A percentile compares a stretch with the other conserved stretches of the same genome.
Conservation (phyloP, 2,329 filamentous ascomycete species). For the Penicillium corylophilum region DNA sequence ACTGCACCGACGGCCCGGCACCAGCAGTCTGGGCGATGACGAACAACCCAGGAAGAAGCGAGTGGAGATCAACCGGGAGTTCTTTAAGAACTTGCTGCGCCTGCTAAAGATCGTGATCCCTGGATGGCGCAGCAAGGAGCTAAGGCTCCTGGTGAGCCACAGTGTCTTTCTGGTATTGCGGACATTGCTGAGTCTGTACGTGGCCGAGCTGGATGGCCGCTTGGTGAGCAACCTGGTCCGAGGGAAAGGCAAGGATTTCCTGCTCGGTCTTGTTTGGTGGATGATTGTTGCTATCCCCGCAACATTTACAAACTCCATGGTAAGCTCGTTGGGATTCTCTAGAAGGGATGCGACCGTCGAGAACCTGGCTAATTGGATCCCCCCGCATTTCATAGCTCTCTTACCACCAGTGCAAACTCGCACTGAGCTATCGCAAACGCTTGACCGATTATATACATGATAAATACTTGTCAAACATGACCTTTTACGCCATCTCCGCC, state of each 20-base stretch:
- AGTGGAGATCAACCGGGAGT: conserved; percentile 88
- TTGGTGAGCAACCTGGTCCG: conserved; percentile 90
- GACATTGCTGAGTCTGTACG: conserved; percentile 90
- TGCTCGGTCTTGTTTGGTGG: conserved; percentile 92
- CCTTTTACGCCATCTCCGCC: conserved; percentile 93
- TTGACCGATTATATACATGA: conserved; percentile 94
- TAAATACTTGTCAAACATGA: conserved; percentile 94
- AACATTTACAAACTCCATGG: conserved; percentile 98
- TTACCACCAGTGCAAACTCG: conserved; percentile 94
- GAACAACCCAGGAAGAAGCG: conserved; percentile 60
- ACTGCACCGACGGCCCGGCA: conserved; percentile 54
- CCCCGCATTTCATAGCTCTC: conserved; percentile 63
- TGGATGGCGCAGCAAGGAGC: conserved; percentile 84
- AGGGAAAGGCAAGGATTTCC: conserved; percentile 85
- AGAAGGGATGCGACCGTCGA: conserved; percentile 6
- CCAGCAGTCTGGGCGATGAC: conserved; percentile 37
- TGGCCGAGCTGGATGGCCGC: conserved; percentile 90
- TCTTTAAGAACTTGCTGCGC: conserved; percentile 72
- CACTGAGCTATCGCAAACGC: conserved; percentile 86
- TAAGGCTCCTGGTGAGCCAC: conserved; percentile 81
- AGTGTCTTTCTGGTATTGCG: conserved; percentile 88
- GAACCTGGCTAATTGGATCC: conserved; percentile 5
- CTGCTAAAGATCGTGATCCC: conserved; percentile 86
- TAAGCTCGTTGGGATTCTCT: conserved; percentile 45
- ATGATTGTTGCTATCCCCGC: conserved; percentile 95